Conservation (phyloP, 2,329 filamentous ascomycete genomes). For the Chalaropsis ovoidea region DNA sequence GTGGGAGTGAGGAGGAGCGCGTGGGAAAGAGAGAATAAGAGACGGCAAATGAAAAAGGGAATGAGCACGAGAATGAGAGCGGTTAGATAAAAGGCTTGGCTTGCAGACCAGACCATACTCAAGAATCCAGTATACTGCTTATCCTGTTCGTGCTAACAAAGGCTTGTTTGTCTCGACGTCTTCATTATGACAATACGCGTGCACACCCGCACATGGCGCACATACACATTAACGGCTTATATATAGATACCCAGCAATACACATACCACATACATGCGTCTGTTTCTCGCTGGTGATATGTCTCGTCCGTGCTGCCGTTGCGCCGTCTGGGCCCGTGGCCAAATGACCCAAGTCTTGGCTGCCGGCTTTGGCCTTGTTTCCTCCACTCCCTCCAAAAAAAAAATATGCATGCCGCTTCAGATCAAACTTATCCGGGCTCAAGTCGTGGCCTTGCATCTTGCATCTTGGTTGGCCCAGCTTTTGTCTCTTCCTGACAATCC, state of each 20-base stretch:
- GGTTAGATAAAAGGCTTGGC: too few species aligned
- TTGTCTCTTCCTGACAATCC: background rate
- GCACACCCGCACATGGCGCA: background rate
- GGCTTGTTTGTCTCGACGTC: background rate
- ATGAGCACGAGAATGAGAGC: background rate
- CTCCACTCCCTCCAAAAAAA: background rate
- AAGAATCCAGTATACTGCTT: background rate
- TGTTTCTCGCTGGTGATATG: constrained; percentile 4
- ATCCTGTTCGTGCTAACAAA: background rate
- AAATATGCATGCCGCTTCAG: background rate
- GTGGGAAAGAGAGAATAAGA: background rate
- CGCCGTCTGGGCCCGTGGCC: background rate
- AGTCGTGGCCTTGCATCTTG: background rate
- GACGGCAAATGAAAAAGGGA: background rate
- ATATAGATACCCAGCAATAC: background rate
- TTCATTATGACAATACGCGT: background rate
- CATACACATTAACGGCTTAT: background rate
- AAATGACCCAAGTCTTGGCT: background rate
- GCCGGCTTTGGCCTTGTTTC: background rate
- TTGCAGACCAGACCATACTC: too few species aligned
- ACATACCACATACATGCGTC: background rate
- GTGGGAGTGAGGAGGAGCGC: background rate
- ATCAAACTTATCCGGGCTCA: background rate
- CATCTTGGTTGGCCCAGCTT: background rate
- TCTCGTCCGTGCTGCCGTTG: constrained; percentile 11